Evolutionary conservation across 306 rosid species (phyloP).

Genomic region (Dryas octopetala): DNA sequence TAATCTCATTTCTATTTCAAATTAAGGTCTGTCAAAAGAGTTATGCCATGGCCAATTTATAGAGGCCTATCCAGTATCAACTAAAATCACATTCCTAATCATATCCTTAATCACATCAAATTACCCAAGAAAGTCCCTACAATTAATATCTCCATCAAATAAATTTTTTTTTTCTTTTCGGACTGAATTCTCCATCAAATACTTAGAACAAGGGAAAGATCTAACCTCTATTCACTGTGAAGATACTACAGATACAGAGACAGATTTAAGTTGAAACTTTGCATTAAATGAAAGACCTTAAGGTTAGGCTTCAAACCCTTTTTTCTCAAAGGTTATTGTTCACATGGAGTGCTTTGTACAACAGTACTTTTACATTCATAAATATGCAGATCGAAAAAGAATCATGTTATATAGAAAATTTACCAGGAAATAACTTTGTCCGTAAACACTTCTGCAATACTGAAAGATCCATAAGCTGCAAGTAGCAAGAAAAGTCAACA

Average conservation of each 20-base stretch:
- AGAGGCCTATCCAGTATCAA: background rate
- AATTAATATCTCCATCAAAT: background rate
- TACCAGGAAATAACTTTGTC: constrained; percentile 55
- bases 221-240: background rate
- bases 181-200: background rate
- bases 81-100: background rate
- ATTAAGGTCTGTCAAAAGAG: background rate
- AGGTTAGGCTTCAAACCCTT: background rate
- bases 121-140: background rate
- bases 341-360: background rate
- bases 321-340: background rate
- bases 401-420: background rate
- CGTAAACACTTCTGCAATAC: constrained; percentile 43
- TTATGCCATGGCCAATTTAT: background rate
- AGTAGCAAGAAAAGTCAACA: constrained; percentile 21
- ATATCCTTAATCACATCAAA: background rate
- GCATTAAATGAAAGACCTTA: background rate
- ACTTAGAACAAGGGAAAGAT: background rate
- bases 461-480: constrained; percentile 68
- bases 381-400: background rate
- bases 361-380: background rate
- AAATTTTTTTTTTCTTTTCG: background rate
- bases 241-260: background rate
- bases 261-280: background rate
- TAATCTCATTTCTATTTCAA: background rate